These are phyloP conservation scores for Takakia lepidozioides DNA, from an alignment of 225 moss, liverwort and hornwort genomes.

Conservation along the genomic window DNA sequence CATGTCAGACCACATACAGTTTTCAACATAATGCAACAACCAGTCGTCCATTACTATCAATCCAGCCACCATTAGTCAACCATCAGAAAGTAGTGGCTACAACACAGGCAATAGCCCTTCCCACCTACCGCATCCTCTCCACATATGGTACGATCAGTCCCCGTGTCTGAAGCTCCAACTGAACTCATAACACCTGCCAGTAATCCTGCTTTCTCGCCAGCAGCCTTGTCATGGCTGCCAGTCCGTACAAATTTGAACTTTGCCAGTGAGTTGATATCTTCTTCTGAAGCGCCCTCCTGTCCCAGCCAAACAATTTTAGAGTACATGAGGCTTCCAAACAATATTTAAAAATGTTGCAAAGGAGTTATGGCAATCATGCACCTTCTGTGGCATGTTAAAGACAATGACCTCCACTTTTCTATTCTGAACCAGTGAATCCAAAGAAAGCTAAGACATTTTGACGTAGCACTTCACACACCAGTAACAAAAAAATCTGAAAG, in stretches of 20 bases:
- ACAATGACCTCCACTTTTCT: too few relatives aligned
- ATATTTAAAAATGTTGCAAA: too few relatives aligned
- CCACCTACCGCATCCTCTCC: constrained; percentile 71
- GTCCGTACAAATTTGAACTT: constrained; percentile 69
- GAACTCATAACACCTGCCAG: constrained; percentile 84
- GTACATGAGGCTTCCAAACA: too few relatives aligned
- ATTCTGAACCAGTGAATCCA: too few relatives aligned
- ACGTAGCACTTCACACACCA: not conserved
- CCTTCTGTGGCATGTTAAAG: too few relatives aligned
- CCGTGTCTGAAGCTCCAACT: constrained; percentile 54
- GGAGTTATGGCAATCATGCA: too few relatives aligned
- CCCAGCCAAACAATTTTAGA: too few relatives aligned
- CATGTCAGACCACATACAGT: too few relatives aligned
- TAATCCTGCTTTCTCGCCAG: constrained; percentile 48
- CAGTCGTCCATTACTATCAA: too few relatives aligned
- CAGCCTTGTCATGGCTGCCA: constrained; percentile 41
- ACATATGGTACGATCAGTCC: constrained; percentile 60
- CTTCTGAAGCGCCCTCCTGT: constrained; percentile 97
- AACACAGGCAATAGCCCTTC: not conserved
- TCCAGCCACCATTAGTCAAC: too few relatives aligned
- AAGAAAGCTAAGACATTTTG: too few relatives aligned
- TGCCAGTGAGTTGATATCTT: constrained; percentile 80
- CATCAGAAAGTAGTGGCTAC: not conserved
- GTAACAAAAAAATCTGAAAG: not conserved
- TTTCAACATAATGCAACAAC: too few relatives aligned